Base-by-base conservation (phyloP, 192 early-diverging fungal genomes). In the Ambispora gerdemannii region DNA sequence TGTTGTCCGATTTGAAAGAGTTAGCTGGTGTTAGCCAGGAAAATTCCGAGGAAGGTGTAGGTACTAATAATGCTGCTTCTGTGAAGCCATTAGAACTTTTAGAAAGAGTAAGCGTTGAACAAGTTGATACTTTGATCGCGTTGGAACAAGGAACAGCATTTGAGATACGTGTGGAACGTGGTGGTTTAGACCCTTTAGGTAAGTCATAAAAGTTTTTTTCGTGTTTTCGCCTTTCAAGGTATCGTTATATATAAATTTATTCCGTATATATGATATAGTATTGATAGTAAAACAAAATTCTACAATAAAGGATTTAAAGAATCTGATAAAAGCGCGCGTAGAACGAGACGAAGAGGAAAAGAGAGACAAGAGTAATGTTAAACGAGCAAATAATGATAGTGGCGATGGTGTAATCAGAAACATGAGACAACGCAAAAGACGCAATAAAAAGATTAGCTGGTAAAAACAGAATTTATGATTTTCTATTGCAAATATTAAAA, bases 121-220 rank as follows among this genome's bases (percentile, higher is more conserved):
- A 69, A 13, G 67, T 69, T 13, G 67, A 69, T 38, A 69, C 67
- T 3, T 38, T 69, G 6, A 69, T 69, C 51, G 51, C 67, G 15
- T 58, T 69, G 33, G 67, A 69, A 69, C 15, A 25, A 13, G 67
- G 67, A 19, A 69, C 50, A n/a, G 67, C 67, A 1, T 69, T 69
- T 35, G 67, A 69, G 36, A 69, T 69, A 19, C 25, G 11, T n/a
- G 51, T 69, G 27, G 33, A 58, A 19, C 28, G 67, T 33, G 17
- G 31, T 15, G 51, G 51, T 8, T 10, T 69, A 17, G 51, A 69
- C 35, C 4, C 30, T 19, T 69, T 69, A 38, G 17, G 67, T 69
- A 43, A 69, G 35, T 27, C 20, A 27, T 52, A 27, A 30, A 38
- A 13, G 0, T 15, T 30, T 58, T 58, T 19, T 2, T 33, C 59